A percentile compares a stretch with the other conserved stretches of the same genome.
Evolutionary conservation across 192 early-diverging fungal genomes (phyloP).

Genomic region (Rhizophagus clarus): DNA sequence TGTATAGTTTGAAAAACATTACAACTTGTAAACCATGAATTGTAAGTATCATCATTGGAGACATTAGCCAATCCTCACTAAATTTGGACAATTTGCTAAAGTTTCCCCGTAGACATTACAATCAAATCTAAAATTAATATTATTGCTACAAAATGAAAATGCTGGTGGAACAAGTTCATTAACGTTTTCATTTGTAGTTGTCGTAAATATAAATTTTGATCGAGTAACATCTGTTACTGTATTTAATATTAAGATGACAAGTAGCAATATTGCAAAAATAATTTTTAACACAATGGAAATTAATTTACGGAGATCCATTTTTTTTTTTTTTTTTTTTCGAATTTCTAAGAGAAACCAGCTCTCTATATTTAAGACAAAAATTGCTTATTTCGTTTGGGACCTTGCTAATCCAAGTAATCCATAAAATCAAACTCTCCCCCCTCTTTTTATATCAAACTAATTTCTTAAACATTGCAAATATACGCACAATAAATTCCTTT

Average conservation of each 20-base stretch:
- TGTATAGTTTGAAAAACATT: slow-evolving; percentile 22
- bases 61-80: slow-evolving; percentile 16
- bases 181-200: slow-evolving; percentile 8
- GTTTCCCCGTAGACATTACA: slow-evolving; percentile 21
- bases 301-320: background rate
- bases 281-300: slow-evolving; percentile 19
- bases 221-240: slow-evolving; percentile 1
- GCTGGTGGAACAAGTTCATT: slow-evolving; percentile 10
- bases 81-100: background rate
- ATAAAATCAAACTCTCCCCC: background rate
- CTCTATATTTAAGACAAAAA: background rate
- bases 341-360: background rate
- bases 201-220: background rate
- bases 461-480: background rate
- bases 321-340: background rate
- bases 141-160: slow-evolving; percentile 20
- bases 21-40: slow-evolving; percentile 29
- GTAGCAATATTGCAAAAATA: background rate
- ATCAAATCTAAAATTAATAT: slow-evolving; percentile 7
- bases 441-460: background rate
- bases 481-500: background rate
- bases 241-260: slow-evolving; percentile 15
- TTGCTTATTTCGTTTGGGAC: background rate
- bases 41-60: slow-evolving; percentile 15
- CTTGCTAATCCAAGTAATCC: background rate